phyloP scores from a whole-genome alignment of 2,329 filamentous ascomycete species.

The Coniochaeta sp. region DNA sequence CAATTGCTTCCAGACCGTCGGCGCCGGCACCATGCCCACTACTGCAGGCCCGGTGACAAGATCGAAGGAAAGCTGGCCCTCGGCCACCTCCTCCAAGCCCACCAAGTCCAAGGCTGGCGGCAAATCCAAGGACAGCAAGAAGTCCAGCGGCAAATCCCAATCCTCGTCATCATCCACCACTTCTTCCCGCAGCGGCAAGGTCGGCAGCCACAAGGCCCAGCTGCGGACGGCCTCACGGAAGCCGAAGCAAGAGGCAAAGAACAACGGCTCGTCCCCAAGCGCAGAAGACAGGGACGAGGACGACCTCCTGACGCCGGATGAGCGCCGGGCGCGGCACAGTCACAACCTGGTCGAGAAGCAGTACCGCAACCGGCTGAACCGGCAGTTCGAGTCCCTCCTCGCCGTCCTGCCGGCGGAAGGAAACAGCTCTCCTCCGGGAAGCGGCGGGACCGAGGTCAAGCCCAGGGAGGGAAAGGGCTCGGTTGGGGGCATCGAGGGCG shows the following conservation, averaged over 20 bases:
- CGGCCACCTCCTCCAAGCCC: background rate
- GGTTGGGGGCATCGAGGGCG: slow-evolving; percentile 8
- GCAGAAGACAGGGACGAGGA: slow-evolving; percentile 3
- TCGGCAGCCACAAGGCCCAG: slow-evolving; percentile 3
- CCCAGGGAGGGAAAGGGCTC: slow-evolving; percentile 10
- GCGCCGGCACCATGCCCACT: slow-evolving; percentile 13
- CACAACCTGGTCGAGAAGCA: slow-evolving; percentile 42
- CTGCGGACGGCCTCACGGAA: slow-evolving; percentile 14
- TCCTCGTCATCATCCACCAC: background rate
- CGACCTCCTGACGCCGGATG: slow-evolving; percentile 17
- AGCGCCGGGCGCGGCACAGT: slow-evolving; percentile 24
- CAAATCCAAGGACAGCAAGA: background rate
- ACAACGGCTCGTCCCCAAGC: background rate
- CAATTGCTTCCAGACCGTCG: slow-evolving; percentile 15
- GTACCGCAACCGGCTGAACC: slow-evolving; percentile 38
- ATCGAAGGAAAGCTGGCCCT: background rate
- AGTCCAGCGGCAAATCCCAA: background rate
- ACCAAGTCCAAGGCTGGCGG: background rate
- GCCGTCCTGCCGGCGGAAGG: slow-evolving; percentile 27
- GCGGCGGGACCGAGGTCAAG: slow-evolving; percentile 14
- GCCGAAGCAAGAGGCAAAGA: slow-evolving; percentile 1
- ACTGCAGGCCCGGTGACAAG: background rate
- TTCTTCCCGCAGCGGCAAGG: background rate
- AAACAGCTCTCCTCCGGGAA: slow-evolving; percentile 14
- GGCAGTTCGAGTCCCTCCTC: slow-evolving; percentile 35